Percentiles rank a stretch among this genome's conserved stretches.
phyloP scores from a whole-genome alignment of 2,329 filamentous ascomycete genomes.

The Colletotrichum sp. region DNA sequence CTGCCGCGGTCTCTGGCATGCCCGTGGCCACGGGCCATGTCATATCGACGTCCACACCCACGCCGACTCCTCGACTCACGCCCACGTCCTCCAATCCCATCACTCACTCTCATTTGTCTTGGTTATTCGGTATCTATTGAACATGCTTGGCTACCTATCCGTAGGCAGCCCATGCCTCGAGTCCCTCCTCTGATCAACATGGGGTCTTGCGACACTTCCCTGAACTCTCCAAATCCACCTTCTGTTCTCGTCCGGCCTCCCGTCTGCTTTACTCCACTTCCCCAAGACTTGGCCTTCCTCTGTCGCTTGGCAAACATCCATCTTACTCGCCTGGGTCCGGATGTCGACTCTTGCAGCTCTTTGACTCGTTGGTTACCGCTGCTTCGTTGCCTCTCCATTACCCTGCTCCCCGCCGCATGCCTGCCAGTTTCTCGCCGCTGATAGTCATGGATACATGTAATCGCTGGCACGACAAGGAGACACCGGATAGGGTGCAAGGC shows the following conservation, averaged over 20 bases:
- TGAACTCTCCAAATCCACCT: constrained; percentile 6
- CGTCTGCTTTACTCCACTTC: constrained; percentile 18
- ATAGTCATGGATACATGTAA: constrained; percentile 7
- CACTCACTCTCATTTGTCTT: not conserved
- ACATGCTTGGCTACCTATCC: not conserved
- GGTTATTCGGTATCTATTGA: not conserved
- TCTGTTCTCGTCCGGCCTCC: constrained; percentile 17
- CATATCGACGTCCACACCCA: not conserved
- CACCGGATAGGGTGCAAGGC: not conserved
- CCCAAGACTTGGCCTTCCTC: constrained; percentile 19
- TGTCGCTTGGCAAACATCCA: constrained; percentile 7
- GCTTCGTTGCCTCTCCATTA: not conserved
- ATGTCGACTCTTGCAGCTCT: not conserved
- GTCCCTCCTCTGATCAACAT: not conserved
- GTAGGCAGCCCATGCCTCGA: not conserved
- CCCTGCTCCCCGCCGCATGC: not conserved
- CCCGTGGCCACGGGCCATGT: not conserved
- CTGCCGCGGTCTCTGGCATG: not conserved
- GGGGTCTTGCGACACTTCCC: not conserved
- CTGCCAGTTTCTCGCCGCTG: constrained; percentile 4
- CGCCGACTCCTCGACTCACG: not conserved
- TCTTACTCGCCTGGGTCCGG: not conserved
- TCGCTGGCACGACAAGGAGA: not conserved
- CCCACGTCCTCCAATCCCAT: not conserved
- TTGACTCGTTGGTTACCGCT: not conserved